phyloP scores from a whole-genome alignment of 176 grass and related monocot genomes.

The Alopecurus myosuroides region DNA sequence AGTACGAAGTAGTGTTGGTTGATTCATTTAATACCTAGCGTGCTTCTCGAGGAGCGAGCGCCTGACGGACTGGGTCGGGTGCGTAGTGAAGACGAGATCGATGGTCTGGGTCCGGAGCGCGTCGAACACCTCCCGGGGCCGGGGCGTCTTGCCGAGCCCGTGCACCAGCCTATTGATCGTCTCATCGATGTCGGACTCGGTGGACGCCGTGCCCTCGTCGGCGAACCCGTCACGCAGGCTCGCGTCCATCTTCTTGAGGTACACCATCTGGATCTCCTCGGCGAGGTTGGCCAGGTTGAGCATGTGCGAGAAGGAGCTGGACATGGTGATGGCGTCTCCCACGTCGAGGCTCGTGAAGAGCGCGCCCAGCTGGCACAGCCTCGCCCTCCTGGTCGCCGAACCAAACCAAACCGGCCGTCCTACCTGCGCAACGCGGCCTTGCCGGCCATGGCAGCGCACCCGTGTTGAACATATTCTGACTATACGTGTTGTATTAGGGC shows the following conservation, averaged over 20 bases:
- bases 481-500: too few species aligned
- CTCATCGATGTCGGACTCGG: constrained; percentile 78
- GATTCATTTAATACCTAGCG: constrained; percentile 32
- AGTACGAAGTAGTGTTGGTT: not conserved
- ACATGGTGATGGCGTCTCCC: constrained; percentile 54
- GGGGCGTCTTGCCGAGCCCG: constrained; percentile 46
- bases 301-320: constrained; percentile 83
- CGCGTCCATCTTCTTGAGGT: too few species aligned
- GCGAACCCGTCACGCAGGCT: too few species aligned
- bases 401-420: too few species aligned
- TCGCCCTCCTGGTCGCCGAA: constrained; percentile 20
- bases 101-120: too few species aligned
- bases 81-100: constrained; percentile 79
- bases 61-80: constrained; percentile 71
- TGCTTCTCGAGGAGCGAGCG: constrained; percentile 77
- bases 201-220: constrained; percentile 44
- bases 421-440: too few species aligned
- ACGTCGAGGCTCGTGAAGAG: constrained; percentile 49
- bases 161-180: constrained; percentile 63
- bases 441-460: too few species aligned
- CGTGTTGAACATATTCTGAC: too few species aligned
- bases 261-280: too few species aligned
- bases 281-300: constrained; percentile 77
- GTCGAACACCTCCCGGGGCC: constrained; percentile 77
- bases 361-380: constrained; percentile 49